These are phyloP conservation scores for Camillea tinctor DNA, from an alignment of 2,329 filamentous ascomycete species.

Conservation along the genomic window DNA sequence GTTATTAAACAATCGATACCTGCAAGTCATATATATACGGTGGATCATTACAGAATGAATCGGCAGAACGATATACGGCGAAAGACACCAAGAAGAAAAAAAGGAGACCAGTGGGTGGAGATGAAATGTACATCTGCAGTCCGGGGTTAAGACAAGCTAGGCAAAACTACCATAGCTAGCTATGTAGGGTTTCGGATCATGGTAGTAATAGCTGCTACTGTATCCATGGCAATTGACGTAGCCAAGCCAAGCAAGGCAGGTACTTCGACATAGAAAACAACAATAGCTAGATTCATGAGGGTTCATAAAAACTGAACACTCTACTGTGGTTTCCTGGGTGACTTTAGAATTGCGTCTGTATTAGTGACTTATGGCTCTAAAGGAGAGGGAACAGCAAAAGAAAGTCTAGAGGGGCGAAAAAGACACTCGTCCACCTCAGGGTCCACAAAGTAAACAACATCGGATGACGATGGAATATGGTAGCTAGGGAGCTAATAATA, in stretches of 20 bases:
- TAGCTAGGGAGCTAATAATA: not conserved
- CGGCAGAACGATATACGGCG: not conserved
- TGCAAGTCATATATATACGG: not conserved
- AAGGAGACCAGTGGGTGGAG: not conserved
- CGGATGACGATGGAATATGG: not conserved
- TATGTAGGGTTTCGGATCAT: not conserved
- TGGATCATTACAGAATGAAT: not conserved
- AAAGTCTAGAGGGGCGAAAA: not conserved
- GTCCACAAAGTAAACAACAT: not conserved
- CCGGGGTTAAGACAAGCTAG: not conserved
- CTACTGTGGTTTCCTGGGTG: not conserved
- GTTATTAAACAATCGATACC: not conserved
- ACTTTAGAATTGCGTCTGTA: not conserved
- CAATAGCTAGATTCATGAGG: not conserved
- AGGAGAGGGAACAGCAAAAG: not conserved
- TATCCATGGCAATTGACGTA: not conserved
- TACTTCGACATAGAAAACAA: not conserved
- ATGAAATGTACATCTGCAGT: not conserved
- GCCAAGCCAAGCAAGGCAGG: not conserved
- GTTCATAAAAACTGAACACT: not conserved
- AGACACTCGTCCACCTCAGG: not conserved
- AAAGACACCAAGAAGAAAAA: not conserved
- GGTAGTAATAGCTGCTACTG: not conserved
- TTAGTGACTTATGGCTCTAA: not conserved
- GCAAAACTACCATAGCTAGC: not conserved